Base-by-base conservation (phyloP, 306 rosid genomes). In the Acacia acuminata region DNA sequence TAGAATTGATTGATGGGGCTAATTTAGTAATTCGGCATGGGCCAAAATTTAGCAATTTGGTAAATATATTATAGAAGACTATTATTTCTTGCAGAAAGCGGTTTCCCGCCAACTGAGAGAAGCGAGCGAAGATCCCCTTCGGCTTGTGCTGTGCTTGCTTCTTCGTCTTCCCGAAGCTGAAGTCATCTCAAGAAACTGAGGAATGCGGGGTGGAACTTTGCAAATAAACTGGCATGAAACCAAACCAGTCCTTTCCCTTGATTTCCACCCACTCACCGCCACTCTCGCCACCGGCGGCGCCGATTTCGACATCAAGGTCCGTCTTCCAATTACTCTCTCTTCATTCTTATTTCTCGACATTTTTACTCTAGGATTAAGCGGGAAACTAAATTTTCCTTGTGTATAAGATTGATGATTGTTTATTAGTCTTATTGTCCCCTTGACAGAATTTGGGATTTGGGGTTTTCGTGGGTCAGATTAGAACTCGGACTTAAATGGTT, bases 271-370 rank as follows among this genome's bases (percentile, higher is more conserved):
- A 9, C 78, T 77, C 81, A 87, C 97, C 47, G 72, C 88, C 81
- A 89, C 89, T 65, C 93, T 96, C 24, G 99, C 99, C 79, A 94
- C 99, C 51, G 99, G 92, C 76, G 99, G 99, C 84, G 98, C 99
- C 79, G 99, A 96, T 86, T 94, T 85, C 86, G 99, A 91, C 84
- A 94, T 96, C 90, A 93, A 96, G 99, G 98, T 94, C 34, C 50
- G 13, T n/a, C n/a, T 66, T 64, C 25, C 44, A 20, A 10, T 16
- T 19, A 58, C 58, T 51, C 10, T 43, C 45, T 55, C 0, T 55
- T 20, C 30, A 16, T 75, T 34, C 47, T 78, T 16, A n/a, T 40
- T 77, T 30, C 36, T n/a, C 47, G 17, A 17, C 50, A 24, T 13
- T 30, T 38, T 40, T 15, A 22, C 70, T 56, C 34, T 9, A 12